Conservation (phyloP, 306 rosid species). For the Prunus mira region DNA sequence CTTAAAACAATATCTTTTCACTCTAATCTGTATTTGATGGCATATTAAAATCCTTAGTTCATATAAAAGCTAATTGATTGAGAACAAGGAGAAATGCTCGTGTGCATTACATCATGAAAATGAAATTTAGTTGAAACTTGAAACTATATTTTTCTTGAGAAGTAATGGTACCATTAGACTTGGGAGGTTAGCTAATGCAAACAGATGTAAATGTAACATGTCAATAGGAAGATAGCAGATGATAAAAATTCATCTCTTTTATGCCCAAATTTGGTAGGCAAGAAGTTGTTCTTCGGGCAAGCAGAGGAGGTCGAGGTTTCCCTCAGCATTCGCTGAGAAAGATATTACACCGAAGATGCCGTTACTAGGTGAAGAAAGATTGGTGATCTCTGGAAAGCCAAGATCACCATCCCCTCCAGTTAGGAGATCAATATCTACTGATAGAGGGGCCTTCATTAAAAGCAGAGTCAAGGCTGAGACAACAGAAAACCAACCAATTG, state of each 20-base stretch:
- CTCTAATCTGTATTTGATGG: neutral
- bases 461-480: constrained; percentile 54
- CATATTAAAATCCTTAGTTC: neutral
- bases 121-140: constrained; percentile 1
- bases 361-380: constrained; percentile 57
- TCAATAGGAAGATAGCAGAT: neutral
- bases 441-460: constrained; percentile 67
- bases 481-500: constrained; percentile 53
- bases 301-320: constrained; percentile 80
- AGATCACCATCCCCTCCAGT: constrained; percentile 88
- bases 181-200: neutral
- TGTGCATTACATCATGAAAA: neutral
- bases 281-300: constrained; percentile 88
- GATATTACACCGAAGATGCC: constrained; percentile 55
- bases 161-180: neutral
- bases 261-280: constrained; percentile 36
- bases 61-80: neutral
- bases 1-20: neutral
- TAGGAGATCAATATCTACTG: constrained; percentile 84
- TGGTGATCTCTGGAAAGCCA: constrained; percentile 46
- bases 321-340: constrained; percentile 56
- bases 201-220: neutral
- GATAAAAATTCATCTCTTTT: neutral
- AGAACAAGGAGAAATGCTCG: no score
- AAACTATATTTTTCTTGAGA: neutral